Base-by-base conservation (phyloP, 148 eudicot species). In the Pharnaceum exiguum region DNA sequence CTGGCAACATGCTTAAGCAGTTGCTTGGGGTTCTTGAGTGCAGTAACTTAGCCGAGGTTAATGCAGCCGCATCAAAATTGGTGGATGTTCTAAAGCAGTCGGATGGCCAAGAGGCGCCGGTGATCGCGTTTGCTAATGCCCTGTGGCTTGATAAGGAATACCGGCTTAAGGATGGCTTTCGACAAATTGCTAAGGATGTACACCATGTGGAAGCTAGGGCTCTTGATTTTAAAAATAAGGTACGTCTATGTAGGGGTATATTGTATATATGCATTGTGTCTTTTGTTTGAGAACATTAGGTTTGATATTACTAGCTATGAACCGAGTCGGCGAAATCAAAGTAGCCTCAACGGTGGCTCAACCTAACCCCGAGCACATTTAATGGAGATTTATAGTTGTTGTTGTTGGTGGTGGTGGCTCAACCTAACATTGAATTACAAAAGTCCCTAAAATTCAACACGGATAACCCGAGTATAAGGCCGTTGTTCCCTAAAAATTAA, bases 21-120 rank as follows among this genome's bases (percentile, higher is more conserved):
- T 24, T 75, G 6, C 68, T 75, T 5, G 18, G 42, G 3, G 46
- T 25, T 56, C 26, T 75, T 27, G 62, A 55, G 26, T 51, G 65
- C 6, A 46, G 45, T 22, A 45, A 6, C 52, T n/a, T 60, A 4
- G 42, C 59, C 2, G 57, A 71, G 28, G 37, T 71, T 10, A 59
- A 38, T 43, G 23, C 46, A 7, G 1, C 48, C 26, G 67, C 57
- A 4, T 35, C 66, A 6, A 32, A 44, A n/a, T n/a, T 65, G 23
- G 56, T 53, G 9, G 42, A 21, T 5, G 11, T 70, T 16, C 32
- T 60, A 6, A 5, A 10, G 21, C 10, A 9, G 0, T 35, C 28
- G 5, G 17, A 55, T 0, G 27, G n/a, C 18, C 1, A 15, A 16
- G 36, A 26, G n/a, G 44, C 59, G 7, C 64, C 44, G 5, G 44